These are phyloP conservation scores for Rutstroemia sp. DNA, from an alignment of 2,329 filamentous ascomycete species.

Conservation along the genomic window DNA sequence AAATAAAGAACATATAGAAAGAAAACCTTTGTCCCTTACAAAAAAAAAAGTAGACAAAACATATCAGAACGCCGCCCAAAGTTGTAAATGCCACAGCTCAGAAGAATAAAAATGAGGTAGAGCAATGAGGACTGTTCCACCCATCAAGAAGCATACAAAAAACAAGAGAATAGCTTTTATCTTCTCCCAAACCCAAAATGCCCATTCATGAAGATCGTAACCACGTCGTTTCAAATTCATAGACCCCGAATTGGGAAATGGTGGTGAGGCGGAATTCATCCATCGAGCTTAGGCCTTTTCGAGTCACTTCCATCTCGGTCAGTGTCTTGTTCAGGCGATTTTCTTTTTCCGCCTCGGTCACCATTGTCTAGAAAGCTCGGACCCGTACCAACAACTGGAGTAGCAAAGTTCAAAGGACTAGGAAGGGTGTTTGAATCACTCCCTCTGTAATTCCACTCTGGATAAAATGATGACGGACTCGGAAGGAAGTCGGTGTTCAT, in stretches of 20 bases:
- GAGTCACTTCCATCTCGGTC: slow-evolving; percentile 2
- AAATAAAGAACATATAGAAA: neutral
- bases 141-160: neutral
- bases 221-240: neutral
- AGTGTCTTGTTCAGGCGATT: slow-evolving; percentile 8
- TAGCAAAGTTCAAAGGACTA: slow-evolving; percentile 88
- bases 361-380: slow-evolving; percentile 52
- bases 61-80: neutral
- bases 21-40: neutral
- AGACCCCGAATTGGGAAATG: neutral
- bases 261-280: neutral
- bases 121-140: neutral
- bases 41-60: neutral
- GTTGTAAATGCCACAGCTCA: neutral
- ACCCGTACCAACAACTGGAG: slow-evolving; percentile 59
- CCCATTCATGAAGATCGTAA: slow-evolving; percentile 6
- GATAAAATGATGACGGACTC: slow-evolving; percentile 86
- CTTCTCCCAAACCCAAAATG: slow-evolving; percentile 2
- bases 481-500: slow-evolving; percentile 82
- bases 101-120: neutral
- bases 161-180: neutral
- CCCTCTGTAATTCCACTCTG: slow-evolving; percentile 73
- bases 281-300: slow-evolving; percentile 8
- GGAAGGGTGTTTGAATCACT: slow-evolving; percentile 78
- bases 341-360: slow-evolving; percentile 17